Evolutionary conservation across 352 stramenopile species (phyloP).

Genomic region (Globisporangium apiculatum): DNA sequence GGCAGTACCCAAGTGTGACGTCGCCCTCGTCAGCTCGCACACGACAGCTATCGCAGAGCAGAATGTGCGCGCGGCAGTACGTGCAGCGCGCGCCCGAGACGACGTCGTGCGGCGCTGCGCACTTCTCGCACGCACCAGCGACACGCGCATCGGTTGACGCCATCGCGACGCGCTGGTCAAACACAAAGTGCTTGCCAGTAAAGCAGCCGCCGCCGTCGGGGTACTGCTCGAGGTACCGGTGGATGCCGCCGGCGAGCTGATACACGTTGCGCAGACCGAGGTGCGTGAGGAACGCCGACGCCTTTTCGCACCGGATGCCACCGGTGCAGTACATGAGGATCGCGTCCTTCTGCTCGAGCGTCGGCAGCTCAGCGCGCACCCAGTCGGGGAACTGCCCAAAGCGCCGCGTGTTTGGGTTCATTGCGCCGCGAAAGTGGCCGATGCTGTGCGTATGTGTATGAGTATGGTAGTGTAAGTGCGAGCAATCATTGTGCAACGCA

Average conservation of each 20-base stretch:
- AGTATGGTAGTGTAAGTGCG: too few relatives aligned
- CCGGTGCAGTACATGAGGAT: slow-evolving; percentile 43
- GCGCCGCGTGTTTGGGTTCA: slow-evolving; percentile 77
- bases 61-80: slow-evolving; percentile 76
- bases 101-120: slow-evolving; percentile 50
- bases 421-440: slow-evolving; percentile 60
- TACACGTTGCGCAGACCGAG: slow-evolving; percentile 65
- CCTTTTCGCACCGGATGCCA: slow-evolving; percentile 37
- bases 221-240: slow-evolving; percentile 79
- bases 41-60: slow-evolving; percentile 55
- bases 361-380: slow-evolving; percentile 44
- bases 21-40: slow-evolving; percentile 17
- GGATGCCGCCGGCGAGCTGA: slow-evolving; percentile 76
- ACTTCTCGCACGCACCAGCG: slow-evolving; percentile 57
- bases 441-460: slow-evolving; percentile 22
- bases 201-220: slow-evolving; percentile 63
- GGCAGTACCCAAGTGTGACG: slow-evolving; percentile 35
- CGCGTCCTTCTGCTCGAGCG: slow-evolving; percentile 55
- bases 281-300: slow-evolving; percentile 67
- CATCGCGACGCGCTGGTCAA: slow-evolving; percentile 75
- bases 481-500: too few relatives aligned
- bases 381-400: slow-evolving; percentile 77
- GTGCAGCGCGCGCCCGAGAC: slow-evolving; percentile 54
- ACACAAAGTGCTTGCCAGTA: slow-evolving; percentile 84
- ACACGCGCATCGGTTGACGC: slow-evolving; percentile 42